These are phyloP conservation scores for Metarhizium humberi DNA, from an alignment of 2,329 filamentous ascomycete species.

Conservation along the genomic window DNA sequence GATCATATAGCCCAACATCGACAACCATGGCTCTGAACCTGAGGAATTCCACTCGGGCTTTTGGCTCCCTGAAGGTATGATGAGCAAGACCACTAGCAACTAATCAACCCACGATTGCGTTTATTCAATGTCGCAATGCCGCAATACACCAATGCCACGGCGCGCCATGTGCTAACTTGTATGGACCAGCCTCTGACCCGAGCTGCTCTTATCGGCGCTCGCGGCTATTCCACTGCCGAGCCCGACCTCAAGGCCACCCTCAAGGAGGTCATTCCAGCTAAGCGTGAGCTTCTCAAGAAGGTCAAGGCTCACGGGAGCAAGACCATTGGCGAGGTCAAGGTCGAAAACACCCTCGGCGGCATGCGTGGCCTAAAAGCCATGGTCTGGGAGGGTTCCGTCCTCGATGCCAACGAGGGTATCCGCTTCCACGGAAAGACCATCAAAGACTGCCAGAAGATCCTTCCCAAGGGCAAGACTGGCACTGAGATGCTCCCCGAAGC, in stretches of 20 bases:
- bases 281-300: slow-evolving; percentile 87
- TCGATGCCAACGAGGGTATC: slow-evolving; percentile 95
- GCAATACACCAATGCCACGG: background rate
- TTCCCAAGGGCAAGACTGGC: slow-evolving; percentile 85
- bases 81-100: background rate
- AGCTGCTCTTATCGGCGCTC: slow-evolving; percentile 22
- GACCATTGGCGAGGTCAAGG: slow-evolving; percentile 83
- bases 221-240: slow-evolving; percentile 68
- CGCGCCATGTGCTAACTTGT: background rate
- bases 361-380: slow-evolving; percentile 98
- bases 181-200: slow-evolving; percentile 12
- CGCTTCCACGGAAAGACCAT: slow-evolving; percentile 97
- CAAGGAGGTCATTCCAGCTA: slow-evolving; percentile 75
- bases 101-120: background rate
- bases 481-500: slow-evolving; percentile 97
- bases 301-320: slow-evolving; percentile 80
- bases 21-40: slow-evolving; percentile 54
- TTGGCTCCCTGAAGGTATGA: slow-evolving; percentile 55
- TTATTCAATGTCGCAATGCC: background rate
- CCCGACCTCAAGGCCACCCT: slow-evolving; percentile 85
- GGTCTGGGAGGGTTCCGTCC: slow-evolving; percentile 96
- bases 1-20: slow-evolving; percentile 2
- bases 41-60: slow-evolving; percentile 50
- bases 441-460: slow-evolving; percentile 89
- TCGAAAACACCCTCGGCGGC: slow-evolving; percentile 88